These are phyloP conservation scores for Eleusine indica DNA, from an alignment of 176 grass and related monocot species.

Conservation along the genomic window DNA sequence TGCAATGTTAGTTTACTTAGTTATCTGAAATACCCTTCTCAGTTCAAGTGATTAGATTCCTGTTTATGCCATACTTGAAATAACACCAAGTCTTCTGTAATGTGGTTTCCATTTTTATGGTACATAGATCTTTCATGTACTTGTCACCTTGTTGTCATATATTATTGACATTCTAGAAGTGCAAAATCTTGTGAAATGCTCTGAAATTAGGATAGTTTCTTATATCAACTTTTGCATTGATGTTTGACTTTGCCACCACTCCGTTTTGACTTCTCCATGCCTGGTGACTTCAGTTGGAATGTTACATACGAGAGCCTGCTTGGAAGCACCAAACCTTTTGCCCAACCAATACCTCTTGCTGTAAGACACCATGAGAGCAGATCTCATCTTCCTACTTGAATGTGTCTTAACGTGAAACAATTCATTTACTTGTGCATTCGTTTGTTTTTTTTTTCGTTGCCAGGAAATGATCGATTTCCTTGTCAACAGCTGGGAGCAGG, in stretches of 20 bases:
- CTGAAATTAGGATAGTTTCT: constrained; percentile 16
- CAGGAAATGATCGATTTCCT: constrained; percentile 99
- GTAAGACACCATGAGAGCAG: constrained; percentile 49
- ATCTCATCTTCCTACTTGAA: background rate
- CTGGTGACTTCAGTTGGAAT: constrained; percentile 65
- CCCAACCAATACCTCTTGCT: constrained; percentile 70
- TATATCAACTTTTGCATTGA: constrained; percentile 15
- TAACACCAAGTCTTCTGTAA: background rate
- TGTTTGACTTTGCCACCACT: background rate
- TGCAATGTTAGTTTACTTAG: background rate
- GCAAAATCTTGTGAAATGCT: constrained; percentile 22
- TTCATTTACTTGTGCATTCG: background rate
- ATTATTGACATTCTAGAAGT: background rate
- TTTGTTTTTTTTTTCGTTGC: constrained; percentile 16
- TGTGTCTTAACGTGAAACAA: background rate
- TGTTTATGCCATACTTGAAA: constrained; percentile 10
- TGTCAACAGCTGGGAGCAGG: constrained; percentile 88
- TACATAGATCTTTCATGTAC: background rate
- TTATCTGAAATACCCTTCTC: background rate
- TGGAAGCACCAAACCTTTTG: constrained; percentile 81
- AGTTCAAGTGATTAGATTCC: background rate
- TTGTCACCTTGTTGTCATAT: background rate
- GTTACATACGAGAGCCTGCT: constrained; percentile 88
- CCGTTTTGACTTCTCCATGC: constrained; percentile 1
- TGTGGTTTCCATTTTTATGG: background rate